phyloP scores from a whole-genome alignment of 805 yeast species.

The Candida sithepensis region DNA sequence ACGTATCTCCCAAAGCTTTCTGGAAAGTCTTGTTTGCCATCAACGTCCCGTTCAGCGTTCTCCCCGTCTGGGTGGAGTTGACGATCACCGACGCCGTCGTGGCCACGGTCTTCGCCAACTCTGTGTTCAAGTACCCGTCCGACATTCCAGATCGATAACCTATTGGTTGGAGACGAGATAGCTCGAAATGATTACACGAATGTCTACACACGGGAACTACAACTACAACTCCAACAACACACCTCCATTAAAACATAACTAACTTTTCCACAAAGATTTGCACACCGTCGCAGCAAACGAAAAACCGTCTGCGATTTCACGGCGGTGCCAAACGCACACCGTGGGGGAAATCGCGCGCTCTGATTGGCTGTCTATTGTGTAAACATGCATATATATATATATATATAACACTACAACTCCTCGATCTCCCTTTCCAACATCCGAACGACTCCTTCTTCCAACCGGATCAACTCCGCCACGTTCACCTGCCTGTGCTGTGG shows the following conservation, averaged over 20 bases:
- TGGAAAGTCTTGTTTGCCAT: slow-evolving; percentile 34
- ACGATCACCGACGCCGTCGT: slow-evolving; percentile 55
- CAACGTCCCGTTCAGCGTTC: slow-evolving; percentile 15
- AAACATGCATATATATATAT: neutral
- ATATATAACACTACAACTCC: neutral
- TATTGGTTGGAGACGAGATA: no score
- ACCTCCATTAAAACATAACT: no score
- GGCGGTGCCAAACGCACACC: no score
- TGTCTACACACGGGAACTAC: no score
- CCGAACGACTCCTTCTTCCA: neutral
- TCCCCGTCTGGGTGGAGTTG: slow-evolving; percentile 20
- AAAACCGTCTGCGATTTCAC: no score
- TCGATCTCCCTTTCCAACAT: neutral
- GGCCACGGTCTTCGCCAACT: slow-evolving; percentile 45
- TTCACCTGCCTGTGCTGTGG: neutral
- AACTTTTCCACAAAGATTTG: no score
- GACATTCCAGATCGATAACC: no score
- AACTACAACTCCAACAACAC: no score
- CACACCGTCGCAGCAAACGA: no score
- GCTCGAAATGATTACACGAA: no score
- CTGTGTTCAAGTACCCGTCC: slow-evolving; percentile 16
- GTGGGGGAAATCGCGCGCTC: no score
- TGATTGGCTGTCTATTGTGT: no score
- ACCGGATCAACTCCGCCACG: neutral
- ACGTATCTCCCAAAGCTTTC: slow-evolving; percentile 43